Base-by-base conservation (phyloP, 2,329 filamentous ascomycete species). In the Pezizomycotina sp. region DNA sequence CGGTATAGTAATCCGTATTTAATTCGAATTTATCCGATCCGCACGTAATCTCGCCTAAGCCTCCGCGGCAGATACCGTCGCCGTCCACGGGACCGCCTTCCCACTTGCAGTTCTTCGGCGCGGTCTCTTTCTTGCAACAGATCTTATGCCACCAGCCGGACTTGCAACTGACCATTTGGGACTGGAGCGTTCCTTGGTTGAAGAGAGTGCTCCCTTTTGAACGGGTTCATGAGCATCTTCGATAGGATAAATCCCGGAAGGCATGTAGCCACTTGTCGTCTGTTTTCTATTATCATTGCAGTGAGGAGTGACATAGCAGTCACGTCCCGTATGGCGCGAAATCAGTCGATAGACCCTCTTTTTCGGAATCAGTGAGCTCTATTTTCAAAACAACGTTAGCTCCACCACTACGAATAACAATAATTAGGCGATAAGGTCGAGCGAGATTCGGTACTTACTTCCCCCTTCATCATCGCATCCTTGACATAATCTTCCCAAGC, bases 61-160 rank as follows among this genome's bases (percentile, higher is more conserved):
- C 10, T 45, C 37, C n/a, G 40, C 31, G 34, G 27, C 49, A 51
- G 28, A 49, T 48, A 24, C 48, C 45, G 4, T 23, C 45, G 8
- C 40, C 48, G 3, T 44, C 43, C 16, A 34, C 38, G 2, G 50
- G 51, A 9, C 36, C 43, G n/a, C 48, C 48, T 8, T 42, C 48
- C 53, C 51, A 55, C 27, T 46, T 36, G 38, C 53, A 55, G 30
- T 50, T 47, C 32, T 51, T 39, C 0, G 52, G 52, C 49, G 54
- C 49, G 1, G 41, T 29, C 5, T 48, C 43, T 12, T 27, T 48
- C 2, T 52, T 53, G 31, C 50, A 55, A 43, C 51, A 55, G 19
- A 55, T 50, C 31, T 51, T 40, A 5, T 48, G 50, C 13, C 35
- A 55, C 40, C 40, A 48, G 4, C 52, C 51, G 31, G 48, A 40